Conservation (phyloP, 2,329 filamentous ascomycete genomes). For the Harringtonia lauricola region DNA sequence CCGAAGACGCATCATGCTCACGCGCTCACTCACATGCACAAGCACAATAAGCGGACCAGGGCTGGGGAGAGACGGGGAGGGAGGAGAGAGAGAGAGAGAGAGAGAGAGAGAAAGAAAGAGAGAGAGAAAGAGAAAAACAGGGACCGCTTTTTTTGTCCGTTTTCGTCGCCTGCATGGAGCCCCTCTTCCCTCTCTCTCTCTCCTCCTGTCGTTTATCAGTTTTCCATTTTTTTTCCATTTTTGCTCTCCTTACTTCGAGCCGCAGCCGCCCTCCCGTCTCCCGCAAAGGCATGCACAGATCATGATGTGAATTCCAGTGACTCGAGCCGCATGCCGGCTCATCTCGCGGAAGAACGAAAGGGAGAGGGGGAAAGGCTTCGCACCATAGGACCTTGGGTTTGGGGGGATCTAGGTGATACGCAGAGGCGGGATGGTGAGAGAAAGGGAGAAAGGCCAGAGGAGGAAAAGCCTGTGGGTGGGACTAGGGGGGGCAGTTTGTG, state of each 20-base stretch:
- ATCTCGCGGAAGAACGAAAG: conserved; percentile 10
- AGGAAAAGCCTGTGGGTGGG: background rate
- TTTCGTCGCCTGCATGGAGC: too few species aligned
- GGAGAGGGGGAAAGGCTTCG: background rate
- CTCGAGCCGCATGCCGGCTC: conserved; percentile 13
- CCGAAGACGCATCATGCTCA: too few species aligned
- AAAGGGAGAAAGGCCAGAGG: background rate
- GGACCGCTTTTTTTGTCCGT: too few species aligned
- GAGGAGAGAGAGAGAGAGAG: too few species aligned
- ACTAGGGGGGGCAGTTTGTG: background rate
- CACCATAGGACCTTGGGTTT: too few species aligned
- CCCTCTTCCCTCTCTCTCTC: background rate
- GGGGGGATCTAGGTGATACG: too few species aligned
- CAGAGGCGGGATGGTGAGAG: background rate
- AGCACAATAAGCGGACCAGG: too few species aligned
- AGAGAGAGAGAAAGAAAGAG: too few species aligned
- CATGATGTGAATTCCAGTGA: conserved; percentile 15
- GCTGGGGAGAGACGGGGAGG: too few species aligned
- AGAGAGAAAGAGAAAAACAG: too few species aligned
- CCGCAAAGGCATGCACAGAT: background rate
- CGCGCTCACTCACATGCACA: too few species aligned
- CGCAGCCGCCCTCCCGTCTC: background rate
- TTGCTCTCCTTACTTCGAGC: background rate
- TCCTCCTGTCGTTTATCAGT: too few species aligned
- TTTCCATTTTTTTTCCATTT: background rate